Evolutionary conservation across 148 eudicot genomes (phyloP).

Genomic region (Fallopia convolvulus): DNA sequence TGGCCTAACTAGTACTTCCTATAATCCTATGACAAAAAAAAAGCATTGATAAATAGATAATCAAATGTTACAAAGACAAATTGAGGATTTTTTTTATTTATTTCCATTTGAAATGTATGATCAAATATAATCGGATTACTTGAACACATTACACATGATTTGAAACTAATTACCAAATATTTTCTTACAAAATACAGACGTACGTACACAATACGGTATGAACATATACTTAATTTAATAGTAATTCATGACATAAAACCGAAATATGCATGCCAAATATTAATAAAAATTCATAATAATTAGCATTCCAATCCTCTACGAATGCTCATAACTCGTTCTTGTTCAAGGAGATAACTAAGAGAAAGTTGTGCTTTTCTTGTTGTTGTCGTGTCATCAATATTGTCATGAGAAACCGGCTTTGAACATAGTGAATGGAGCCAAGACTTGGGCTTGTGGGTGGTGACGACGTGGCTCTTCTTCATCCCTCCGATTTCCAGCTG

Average conservation of each 20-base stretch:
- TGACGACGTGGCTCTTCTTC: conserved; percentile 21
- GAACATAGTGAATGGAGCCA: conserved; percentile 55
- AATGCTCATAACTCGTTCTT: conserved; percentile 30
- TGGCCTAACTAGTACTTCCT: too few species aligned
- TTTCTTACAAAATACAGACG: not conserved
- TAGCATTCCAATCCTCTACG: not conserved
- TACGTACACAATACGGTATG: not conserved
- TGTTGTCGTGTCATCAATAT: conserved; percentile 4
- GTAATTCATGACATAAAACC: too few species aligned
- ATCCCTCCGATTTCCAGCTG: conserved; percentile 31
- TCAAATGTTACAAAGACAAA: too few species aligned
- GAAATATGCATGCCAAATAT: too few species aligned
- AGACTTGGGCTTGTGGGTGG: conserved; percentile 24
- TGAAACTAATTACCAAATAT: not conserved
- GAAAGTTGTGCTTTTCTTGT: conserved; percentile 7
- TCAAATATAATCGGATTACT: not conserved
- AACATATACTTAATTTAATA: not conserved
- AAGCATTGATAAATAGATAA: too few species aligned
- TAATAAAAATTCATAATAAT: not conserved
- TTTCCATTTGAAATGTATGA: too few species aligned
- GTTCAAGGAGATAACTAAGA: conserved; percentile 41
- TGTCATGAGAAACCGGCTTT: conserved; percentile 31
- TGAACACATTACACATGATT: not conserved
- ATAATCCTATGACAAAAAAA: too few species aligned
- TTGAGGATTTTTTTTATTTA: too few species aligned